Evolutionary conservation across 1,284 basidiomycete genomes (phyloP).

Genomic region (Ceratobasidium sp.): DNA sequence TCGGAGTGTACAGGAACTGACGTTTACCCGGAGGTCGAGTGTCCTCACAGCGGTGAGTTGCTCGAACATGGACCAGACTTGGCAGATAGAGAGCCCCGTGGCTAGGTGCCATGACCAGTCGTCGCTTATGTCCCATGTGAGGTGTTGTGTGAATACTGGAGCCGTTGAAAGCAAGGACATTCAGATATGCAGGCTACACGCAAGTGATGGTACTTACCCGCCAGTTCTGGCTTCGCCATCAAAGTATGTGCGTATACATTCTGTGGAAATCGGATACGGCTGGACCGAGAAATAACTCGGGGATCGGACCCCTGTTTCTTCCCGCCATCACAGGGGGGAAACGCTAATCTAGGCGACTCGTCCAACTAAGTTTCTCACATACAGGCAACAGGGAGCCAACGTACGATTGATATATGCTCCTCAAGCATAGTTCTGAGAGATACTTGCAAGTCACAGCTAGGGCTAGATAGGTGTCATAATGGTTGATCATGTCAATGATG

Average conservation of each 20-base stretch:
- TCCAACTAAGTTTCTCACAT: not conserved
- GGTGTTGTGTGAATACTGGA: not conserved
- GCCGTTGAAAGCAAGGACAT: not conserved
- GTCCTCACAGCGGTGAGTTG: conserved; percentile 1
- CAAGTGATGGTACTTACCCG: not conserved
- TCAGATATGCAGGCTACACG: not conserved
- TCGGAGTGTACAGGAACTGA: not conserved
- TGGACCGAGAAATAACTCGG: not conserved
- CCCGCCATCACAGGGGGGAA: not conserved
- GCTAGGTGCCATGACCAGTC: conserved; percentile 4
- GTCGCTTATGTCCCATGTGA: conserved; percentile 16
- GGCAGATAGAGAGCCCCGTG: not conserved
- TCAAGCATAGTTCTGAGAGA: conserved; percentile 22
- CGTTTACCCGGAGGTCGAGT: not conserved
- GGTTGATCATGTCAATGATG: conserved; percentile 9
- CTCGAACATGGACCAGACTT: conserved; percentile 14
- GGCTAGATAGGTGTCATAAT: conserved; percentile 10
- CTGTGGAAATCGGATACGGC: not conserved
- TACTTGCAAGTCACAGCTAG: not conserved
- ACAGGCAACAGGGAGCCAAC: not conserved
- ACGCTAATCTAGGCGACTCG: not conserved
- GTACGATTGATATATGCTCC: conserved; percentile 19
- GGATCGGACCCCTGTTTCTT: not conserved
- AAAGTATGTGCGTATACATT: not conserved
- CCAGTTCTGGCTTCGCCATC: not conserved